These are phyloP conservation scores for Trapa bicornis DNA, from an alignment of 345 rosid genomes.

Conservation along the genomic window DNA sequence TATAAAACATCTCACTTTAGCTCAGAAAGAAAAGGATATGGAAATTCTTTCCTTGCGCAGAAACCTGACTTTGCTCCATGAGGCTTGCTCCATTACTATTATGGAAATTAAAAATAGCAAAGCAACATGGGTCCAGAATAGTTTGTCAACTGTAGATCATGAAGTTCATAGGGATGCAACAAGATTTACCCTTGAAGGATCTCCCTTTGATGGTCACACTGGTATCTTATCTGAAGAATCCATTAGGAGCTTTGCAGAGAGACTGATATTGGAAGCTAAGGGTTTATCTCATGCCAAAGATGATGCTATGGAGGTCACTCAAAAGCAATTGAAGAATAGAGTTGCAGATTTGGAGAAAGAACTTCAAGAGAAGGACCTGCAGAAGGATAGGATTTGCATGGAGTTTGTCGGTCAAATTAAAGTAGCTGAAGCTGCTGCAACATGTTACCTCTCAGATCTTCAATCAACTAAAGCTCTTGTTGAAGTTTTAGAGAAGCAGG, in stretches of 20 bases:
- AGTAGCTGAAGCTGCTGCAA: conserved; percentile 71
- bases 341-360: conserved; percentile 67
- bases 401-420: conserved; percentile 86
- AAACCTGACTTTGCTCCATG: conserved; percentile 48
- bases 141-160: conserved; percentile 11
- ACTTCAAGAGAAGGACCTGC: conserved; percentile 50
- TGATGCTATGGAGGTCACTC: conserved; percentile 34
- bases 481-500: conserved; percentile 45
- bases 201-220: conserved; percentile 14
- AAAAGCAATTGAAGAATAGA: conserved; percentile 54
- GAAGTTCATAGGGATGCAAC: conserved; percentile 22
- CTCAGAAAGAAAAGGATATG: conserved; percentile 34
- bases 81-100: conserved; percentile 47
- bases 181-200: conserved; percentile 12
- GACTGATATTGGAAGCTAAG: conserved; percentile 35
- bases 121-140: conserved; percentile 30
- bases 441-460: conserved; percentile 46
- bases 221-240: conserved; percentile 39
- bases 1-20: conserved; percentile 22
- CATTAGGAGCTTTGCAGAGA: conserved; percentile 40
- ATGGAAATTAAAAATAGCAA: conserved; percentile 54
- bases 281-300: conserved; percentile 34
- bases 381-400: conserved; percentile 51
- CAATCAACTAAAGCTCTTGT: conserved; percentile 42
- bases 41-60: conserved; percentile 38